Conservation (phyloP, 2,329 filamentous ascomycete genomes). For the Claviceps humidiphila region DNA sequence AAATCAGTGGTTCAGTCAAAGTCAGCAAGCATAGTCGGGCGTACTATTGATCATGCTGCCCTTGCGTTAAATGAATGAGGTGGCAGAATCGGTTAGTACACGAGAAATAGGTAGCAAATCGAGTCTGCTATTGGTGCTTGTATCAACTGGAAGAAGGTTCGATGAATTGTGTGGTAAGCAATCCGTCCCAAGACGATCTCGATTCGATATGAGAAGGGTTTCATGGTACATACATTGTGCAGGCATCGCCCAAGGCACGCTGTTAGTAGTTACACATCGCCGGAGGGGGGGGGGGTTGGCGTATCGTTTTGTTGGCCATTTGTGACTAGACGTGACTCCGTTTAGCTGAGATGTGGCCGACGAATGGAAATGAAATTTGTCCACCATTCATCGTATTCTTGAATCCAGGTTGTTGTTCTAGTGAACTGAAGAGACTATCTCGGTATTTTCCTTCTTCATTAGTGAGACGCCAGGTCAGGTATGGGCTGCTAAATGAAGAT, state of each 20-base stretch:
- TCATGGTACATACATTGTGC: not conserved
- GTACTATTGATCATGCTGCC: not conserved
- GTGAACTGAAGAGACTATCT: not conserved
- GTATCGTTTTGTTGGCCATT: not conserved
- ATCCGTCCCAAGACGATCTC: not conserved
- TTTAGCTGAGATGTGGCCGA: not conserved
- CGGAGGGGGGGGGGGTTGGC: too few relatives aligned
- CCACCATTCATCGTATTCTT: not conserved
- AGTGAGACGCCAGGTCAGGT: not conserved
- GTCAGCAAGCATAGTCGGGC: not conserved
- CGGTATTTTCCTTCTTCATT: not conserved
- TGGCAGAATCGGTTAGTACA: not conserved
- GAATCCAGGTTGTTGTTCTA: not conserved
- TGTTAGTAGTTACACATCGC: too few relatives aligned
- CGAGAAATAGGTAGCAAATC: not conserved
- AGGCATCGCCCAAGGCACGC: not conserved
- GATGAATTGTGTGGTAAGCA: not conserved
- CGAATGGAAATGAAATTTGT: too few relatives aligned
- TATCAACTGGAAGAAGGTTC: not conserved
- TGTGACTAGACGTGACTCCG: not conserved
- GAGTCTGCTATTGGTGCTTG: not conserved
- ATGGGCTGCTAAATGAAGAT: not conserved
- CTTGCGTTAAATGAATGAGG: not conserved
- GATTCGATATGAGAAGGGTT: too few relatives aligned
- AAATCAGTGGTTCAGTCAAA: not conserved